phyloP scores from a whole-genome alignment of 2,329 filamentous ascomycete genomes.

The Fusarium nanum region DNA sequence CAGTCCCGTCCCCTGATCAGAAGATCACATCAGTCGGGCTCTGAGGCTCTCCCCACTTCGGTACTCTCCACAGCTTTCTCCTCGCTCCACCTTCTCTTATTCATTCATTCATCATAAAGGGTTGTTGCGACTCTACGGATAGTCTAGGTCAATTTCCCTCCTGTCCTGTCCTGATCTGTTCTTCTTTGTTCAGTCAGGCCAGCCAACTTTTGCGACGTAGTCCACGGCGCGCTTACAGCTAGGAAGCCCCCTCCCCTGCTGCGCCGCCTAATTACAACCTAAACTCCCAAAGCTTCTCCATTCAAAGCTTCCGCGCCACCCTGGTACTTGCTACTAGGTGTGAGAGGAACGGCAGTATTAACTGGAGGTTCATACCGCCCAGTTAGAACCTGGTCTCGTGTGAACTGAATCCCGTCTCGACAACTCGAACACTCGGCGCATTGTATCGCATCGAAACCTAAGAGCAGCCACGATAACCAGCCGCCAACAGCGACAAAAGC shows the following conservation, averaged over 20 bases:
- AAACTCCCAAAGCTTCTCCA: slow-evolving; percentile 27
- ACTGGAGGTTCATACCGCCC: slow-evolving; percentile 40
- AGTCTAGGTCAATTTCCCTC: slow-evolving; percentile 25
- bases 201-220: slow-evolving; percentile 17
- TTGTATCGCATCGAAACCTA: slow-evolving; percentile 24
- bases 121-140: slow-evolving; percentile 15
- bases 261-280: slow-evolving; percentile 28
- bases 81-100: slow-evolving; percentile 29
- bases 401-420: slow-evolving; percentile 43
- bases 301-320: slow-evolving; percentile 35
- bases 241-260: slow-evolving; percentile 35
- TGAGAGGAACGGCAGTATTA: slow-evolving; percentile 43
- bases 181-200: neutral
- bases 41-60: slow-evolving; percentile 37
- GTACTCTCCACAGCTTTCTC: slow-evolving; percentile 30
- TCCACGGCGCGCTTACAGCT: slow-evolving; percentile 27
- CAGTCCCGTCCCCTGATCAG: slow-evolving; percentile 34
- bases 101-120: slow-evolving; percentile 34
- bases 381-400: slow-evolving; percentile 47
- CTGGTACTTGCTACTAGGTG: slow-evolving; percentile 17
- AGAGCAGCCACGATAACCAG: slow-evolving; percentile 34
- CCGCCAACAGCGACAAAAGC: slow-evolving; percentile 6
- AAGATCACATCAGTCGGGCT: slow-evolving; percentile 35
- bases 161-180: slow-evolving; percentile 13
- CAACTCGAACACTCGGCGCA: slow-evolving; percentile 41